Base-by-base conservation (phyloP, 495 filamentous ascomycete genomes). In the Penicillium turbatum region DNA sequence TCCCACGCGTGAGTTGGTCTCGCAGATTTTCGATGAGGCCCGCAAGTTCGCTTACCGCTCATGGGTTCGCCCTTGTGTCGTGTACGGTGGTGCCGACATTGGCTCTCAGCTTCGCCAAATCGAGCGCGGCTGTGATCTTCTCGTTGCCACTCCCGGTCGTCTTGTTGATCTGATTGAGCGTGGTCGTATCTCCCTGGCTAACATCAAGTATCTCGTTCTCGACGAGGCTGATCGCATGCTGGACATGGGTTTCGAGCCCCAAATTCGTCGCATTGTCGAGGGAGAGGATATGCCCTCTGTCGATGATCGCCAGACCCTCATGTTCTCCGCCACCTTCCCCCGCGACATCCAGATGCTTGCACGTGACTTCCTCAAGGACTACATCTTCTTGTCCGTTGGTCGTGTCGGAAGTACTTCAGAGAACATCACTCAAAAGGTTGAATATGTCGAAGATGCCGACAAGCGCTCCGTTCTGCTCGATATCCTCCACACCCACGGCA, bases 221-320 rank as follows among this genome's bases (percentile, higher is more conserved):
- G 93, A 98, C 62, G 93, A 98, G 81, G 93, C 93, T 71, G 93
- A 98, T 78, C 95, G 95, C 72, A 97, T 98, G 93, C 77, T 98
- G 81, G 93, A 98, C 79, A 97, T 98, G 93, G 93, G 93, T 87
- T 98, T 98, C 81, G 93, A 98, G 79, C 93, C 93, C 63, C 93
- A 98, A 74, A 97, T 98, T 70, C 92, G 93, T 59, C 87, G 93
- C 60, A 97, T 98, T 62, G 92, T 98, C 21, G 92, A 98, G 73
- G 89, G 88, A 56, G 93, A 96, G 74, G 93, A 98, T 67, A 97
- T 97, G 93, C 93, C 95, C 32, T 72, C 75, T 40, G 89, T 90
- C 55, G 78, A 87, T 53, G 74, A 79, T 61, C 90, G 95, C 64
- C 95, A 97, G 73, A 96, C 93, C 37, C 92, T 98, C 78, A 98